Evolutionary conservation across 495 filamentous ascomycete genomes (phyloP), one percentile per base, ranked within the genome.

Genomic region (Acidiella bohemica): DNA sequence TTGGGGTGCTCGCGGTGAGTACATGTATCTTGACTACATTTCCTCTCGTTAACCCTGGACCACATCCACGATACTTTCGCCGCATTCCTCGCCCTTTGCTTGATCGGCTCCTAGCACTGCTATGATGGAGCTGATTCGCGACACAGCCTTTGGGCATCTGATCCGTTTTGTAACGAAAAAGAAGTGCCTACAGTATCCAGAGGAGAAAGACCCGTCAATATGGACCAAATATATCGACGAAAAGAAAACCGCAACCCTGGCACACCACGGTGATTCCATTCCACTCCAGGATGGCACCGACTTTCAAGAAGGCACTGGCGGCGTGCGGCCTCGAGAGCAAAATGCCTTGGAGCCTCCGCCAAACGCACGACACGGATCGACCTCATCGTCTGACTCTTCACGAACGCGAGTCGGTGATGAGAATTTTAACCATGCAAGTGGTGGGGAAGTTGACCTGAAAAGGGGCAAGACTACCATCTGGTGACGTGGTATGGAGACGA

Each of bases 211-310:
- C 43, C 46, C 53, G 1, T 25, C 32, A 21, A 36, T 57, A 22
- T 59, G 53, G 54, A 58, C 54, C 11, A 44, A 48, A 32, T 60
- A 49, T 26, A 50, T 62, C 22, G 49, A 60, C 42, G 47, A 55
- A 41, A 52, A 57, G 34, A 54, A 59, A 25, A 57, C 56, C 5
- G 46, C 40, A 13, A 36, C 53, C 31, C 32, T 55, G 16, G 51
- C 55, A 1, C 57, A 60, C 30, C 55, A 59, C 41, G 56, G 55
- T 19, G 33, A 44, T 24, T 39, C 53, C 5, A 41, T 44, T 29
- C 41, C 51, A 2, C 40, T 41, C 2, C 45, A 52, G 17, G 51
- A 54, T 11, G 39, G 39, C 24, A 30, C 25, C 12, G 32, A 39
- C 9, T 26, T 44, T 13, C n/a, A n/a, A n/a, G 19, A 44, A 13